These are phyloP conservation scores for Leishmania braziliensis DNA, from an alignment of 208 protist species.

Conservation along the genomic window DNA sequence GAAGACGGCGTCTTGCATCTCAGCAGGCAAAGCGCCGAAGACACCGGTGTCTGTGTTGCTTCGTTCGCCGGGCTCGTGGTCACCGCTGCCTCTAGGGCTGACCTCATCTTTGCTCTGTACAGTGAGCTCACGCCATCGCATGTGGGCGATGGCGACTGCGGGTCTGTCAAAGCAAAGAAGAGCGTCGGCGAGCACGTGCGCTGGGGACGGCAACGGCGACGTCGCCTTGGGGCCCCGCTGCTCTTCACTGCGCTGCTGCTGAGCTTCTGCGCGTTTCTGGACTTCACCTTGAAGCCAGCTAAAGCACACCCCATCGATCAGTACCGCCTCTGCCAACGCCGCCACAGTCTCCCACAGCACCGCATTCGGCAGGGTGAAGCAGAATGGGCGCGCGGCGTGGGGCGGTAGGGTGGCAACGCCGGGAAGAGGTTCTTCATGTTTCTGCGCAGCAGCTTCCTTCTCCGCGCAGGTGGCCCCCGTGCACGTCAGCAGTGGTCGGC, in stretches of 20 bases:
- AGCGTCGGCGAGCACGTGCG: conserved; percentile 8
- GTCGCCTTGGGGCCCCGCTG: neutral
- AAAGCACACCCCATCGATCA: conserved; percentile 22
- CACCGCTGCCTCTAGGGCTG: neutral
- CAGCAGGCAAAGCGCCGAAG: neutral
- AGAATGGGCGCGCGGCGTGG: neutral
- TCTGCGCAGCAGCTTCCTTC: neutral
- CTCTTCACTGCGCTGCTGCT: neutral
- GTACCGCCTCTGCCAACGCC: conserved; percentile 25
- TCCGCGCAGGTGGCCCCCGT: neutral
- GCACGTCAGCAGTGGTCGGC: neutral
- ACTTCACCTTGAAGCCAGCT: conserved; percentile 13
- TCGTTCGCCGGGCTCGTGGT: neutral
- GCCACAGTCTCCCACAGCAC: conserved; percentile 33
- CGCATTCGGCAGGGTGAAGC: conserved; percentile 13
- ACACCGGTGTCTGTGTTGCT: neutral
- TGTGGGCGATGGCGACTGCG: neutral
- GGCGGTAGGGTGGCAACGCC: neutral
- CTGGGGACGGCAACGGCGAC: neutral
- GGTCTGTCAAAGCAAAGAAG: conserved; percentile 11
- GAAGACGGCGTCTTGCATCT: conserved; percentile 3
- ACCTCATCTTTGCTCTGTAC: neutral
- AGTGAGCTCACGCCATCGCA: neutral
- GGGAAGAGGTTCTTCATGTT: neutral
- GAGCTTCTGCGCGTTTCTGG: neutral